Conservation (phyloP, 257 asterid species). For the Euphrasia confusa region DNA sequence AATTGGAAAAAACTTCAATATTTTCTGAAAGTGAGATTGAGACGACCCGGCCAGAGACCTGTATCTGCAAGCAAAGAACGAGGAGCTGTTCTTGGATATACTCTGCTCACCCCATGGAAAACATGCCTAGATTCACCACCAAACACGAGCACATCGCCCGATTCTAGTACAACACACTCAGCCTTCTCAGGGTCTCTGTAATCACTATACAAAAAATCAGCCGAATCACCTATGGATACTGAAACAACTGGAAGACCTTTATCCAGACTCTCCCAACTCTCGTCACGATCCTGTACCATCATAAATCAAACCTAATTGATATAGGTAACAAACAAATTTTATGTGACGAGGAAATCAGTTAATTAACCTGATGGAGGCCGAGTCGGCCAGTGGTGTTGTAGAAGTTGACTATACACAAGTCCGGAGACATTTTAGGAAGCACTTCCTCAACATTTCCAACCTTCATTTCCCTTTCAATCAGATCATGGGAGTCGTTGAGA, state of each 20-base stretch:
- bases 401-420: constrained; percentile 60
- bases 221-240: constrained; percentile 60
- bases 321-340: background rate
- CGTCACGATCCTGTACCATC: constrained; percentile 53
- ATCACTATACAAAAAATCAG: constrained; percentile 56
- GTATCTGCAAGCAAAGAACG: constrained; percentile 24
- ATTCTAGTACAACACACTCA: constrained; percentile 35
- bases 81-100: constrained; percentile 48
- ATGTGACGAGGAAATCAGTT: background rate
- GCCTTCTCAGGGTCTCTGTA: constrained; percentile 45
- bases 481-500: constrained; percentile 37
- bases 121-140: constrained; percentile 63
- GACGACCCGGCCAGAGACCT: constrained; percentile 60
- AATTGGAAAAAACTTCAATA: constrained; percentile 14
- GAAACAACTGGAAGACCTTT: constrained; percentile 64
- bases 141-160: constrained; percentile 62
- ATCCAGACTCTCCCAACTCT: constrained; percentile 37
- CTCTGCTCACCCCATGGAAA: constrained; percentile 54
- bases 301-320: background rate
- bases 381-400: constrained; percentile 47
- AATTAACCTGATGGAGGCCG: constrained; percentile 65
- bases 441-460: constrained; percentile 27
- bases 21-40: constrained; percentile 62
- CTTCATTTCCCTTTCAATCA: constrained; percentile 28
- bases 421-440: constrained; percentile 57